Evolutionary conservation across 2,329 filamentous ascomycete genomes (phyloP), one percentile per base, ranked within the genome.

Genomic region (Ramularia endophylla): DNA sequence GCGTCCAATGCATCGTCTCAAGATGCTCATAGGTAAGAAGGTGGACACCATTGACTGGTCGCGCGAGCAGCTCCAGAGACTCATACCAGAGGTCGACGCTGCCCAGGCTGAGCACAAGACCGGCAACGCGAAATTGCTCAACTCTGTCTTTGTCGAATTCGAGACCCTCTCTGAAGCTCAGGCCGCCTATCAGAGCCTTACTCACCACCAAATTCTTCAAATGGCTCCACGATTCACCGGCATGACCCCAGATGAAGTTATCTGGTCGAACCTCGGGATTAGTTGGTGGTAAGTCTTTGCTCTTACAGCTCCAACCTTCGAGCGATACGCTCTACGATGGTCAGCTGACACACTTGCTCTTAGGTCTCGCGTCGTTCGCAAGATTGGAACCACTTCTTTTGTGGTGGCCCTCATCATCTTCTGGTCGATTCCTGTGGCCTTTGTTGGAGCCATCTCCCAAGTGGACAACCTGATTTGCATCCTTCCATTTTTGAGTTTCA

Each of bases 11-110:
- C 88, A 95, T 60, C 78, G 78, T 25, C 68, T 82, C 41, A 85
- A 83, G 60, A 71, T 83, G 33, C 72, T 85, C 34, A 76, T 89
- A 51, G 85, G 88, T 52, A 82, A 87, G 60, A 92, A 94, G 63
- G 89, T 95, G 12, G 92, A 98, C 66, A 92, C 88, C 0, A 95
- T 98, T 63, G 80, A 90, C 48, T 95, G 85, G 84, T 85, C 81
- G 49, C 84, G 92, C 38, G 71, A 74, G 1, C 84, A 94, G 63
- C 78, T 95, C 38, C 77, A 83, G 50, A 80, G 80, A 36, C 76
- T 94, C 32, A 81, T 83, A 38, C 82, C 85, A 0, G 74, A 85
- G 46, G 81, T 87, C 20, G 75, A 84, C 36, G 71, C 76, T 30
- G 73, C 79, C 17, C 86, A 92, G 61, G 73, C 71, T 29, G 72